These are phyloP conservation scores for Neocallimastix lanati DNA, from an alignment of 192 early-diverging fungal species.

Conservation along the genomic window DNA sequence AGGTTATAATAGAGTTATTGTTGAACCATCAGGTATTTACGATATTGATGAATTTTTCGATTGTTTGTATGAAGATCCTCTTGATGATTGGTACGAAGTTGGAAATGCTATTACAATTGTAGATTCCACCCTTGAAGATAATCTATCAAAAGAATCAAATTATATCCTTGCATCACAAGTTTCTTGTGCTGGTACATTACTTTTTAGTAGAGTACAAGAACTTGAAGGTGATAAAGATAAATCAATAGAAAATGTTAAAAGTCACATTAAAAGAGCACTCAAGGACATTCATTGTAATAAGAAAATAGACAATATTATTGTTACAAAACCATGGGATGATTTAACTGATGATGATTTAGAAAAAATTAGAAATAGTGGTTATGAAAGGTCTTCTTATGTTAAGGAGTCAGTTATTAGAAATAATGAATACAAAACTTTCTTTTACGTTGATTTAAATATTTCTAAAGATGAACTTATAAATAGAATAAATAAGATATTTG, in stretches of 20 bases:
- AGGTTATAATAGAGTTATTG: not conserved
- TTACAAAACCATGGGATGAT: not conserved
- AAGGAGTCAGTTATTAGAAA: not conserved
- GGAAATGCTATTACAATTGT: not conserved
- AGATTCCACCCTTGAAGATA: not conserved
- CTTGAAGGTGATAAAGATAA: not conserved
- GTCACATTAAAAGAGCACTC: not conserved
- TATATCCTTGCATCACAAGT: not conserved
- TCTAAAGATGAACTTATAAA: not conserved
- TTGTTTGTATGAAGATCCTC: not conserved
- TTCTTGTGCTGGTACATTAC: not conserved
- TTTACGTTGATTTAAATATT: not conserved
- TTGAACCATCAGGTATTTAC: not conserved
- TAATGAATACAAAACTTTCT: not conserved
- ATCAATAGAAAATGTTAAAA: not conserved
- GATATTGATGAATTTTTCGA: not conserved
- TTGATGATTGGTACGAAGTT: not conserved
- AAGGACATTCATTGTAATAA: not conserved
- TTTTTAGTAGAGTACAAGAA: not conserved
- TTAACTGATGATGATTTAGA: not conserved
- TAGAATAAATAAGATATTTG: not conserved
- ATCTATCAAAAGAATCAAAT: not conserved
- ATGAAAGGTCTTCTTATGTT: not conserved
- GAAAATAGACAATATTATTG: not conserved
- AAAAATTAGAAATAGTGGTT: not conserved